These are phyloP conservation scores for Caulochytrium protostelioides DNA, from an alignment of 371 early-diverging fungal genomes.

Conservation along the genomic window DNA sequence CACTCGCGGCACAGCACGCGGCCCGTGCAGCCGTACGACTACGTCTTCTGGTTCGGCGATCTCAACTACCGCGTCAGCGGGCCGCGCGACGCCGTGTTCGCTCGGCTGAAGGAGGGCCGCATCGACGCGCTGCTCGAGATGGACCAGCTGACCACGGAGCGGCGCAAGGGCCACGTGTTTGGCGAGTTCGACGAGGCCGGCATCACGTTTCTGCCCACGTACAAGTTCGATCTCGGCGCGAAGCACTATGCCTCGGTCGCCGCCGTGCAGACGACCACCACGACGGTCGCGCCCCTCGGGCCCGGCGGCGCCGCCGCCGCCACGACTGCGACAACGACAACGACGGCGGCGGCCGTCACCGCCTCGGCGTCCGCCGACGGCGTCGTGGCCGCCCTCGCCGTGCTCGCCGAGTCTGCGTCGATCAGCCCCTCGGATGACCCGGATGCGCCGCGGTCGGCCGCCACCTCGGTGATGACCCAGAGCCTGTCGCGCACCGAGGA, in stretches of 20 bases:
- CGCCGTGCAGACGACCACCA: neutral
- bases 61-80: constrained; percentile 53
- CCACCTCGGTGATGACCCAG: too few species aligned
- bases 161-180: constrained; percentile 24
- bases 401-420: too few species aligned
- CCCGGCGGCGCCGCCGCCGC: too few species aligned
- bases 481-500: too few species aligned
- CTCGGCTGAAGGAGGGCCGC: neutral
- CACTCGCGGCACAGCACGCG: neutral
- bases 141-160: constrained; percentile 39
- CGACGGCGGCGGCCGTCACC: too few species aligned
- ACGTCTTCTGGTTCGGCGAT: constrained; percentile 54
- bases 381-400: too few species aligned
- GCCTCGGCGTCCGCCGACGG: too few species aligned
- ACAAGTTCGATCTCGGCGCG: constrained; percentile 58
- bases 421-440: too few species aligned
- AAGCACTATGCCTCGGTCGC: constrained; percentile 1
- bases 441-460: too few species aligned
- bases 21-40: constrained; percentile 32
- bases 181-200: constrained; percentile 45
- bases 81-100: constrained; percentile 20
- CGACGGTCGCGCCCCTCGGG: neutral
- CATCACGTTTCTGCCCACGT: constrained; percentile 67
- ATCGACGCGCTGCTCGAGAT: constrained; percentile 25
- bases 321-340: too few species aligned